A percentile compares a stretch with the other conserved stretches of the same genome.
phyloP scores from a whole-genome alignment of 1,139 yeast species.

The Suhomyces wounanorum region DNA sequence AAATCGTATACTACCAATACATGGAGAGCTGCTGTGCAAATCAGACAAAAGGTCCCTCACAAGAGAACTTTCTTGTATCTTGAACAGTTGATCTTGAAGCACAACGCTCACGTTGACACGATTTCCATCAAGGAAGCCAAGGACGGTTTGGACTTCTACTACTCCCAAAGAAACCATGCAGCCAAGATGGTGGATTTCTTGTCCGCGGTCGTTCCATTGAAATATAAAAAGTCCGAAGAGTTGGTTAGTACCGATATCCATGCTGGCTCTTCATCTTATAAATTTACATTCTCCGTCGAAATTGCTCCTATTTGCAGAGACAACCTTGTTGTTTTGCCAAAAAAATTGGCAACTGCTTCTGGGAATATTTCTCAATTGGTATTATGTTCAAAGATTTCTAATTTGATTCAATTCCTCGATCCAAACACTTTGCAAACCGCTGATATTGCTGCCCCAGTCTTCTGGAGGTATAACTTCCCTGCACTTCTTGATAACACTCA shows the following conservation, averaged over 20 bases:
- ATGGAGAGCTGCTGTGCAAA: slow-evolving; percentile 97
- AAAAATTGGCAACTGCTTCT: slow-evolving; percentile 76
- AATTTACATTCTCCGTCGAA: slow-evolving; percentile 90
- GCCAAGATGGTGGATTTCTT: slow-evolving; percentile 91
- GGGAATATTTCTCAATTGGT: slow-evolving; percentile 86
- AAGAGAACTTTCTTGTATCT: slow-evolving; percentile 93
- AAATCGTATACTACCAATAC: slow-evolving; percentile 93
- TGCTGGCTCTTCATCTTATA: slow-evolving; percentile 83
- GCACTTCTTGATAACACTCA: slow-evolving; percentile 77
- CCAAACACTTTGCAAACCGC: slow-evolving; percentile 79
- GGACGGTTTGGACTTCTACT: slow-evolving; percentile 95
- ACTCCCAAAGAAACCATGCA: slow-evolving; percentile 88
- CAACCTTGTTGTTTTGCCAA: slow-evolving; percentile 88
- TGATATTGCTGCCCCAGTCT: slow-evolving; percentile 73
- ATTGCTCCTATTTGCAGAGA: slow-evolving; percentile 98
- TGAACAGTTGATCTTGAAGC: slow-evolving; percentile 91
- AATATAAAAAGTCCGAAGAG: slow-evolving; percentile 84
- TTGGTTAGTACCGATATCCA: slow-evolving; percentile 91
- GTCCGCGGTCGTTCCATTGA: slow-evolving; percentile 83
- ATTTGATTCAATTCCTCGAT: slow-evolving; percentile 82
- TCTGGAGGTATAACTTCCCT: slow-evolving; percentile 86
- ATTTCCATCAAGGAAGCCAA: slow-evolving; percentile 88
- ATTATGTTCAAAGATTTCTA: slow-evolving; percentile 80
- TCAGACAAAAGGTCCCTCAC: slow-evolving; percentile 95
- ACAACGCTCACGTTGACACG: slow-evolving; percentile 93